Base-by-base conservation (phyloP, 139 green algal species). In the Penium margaritaceum region DNA sequence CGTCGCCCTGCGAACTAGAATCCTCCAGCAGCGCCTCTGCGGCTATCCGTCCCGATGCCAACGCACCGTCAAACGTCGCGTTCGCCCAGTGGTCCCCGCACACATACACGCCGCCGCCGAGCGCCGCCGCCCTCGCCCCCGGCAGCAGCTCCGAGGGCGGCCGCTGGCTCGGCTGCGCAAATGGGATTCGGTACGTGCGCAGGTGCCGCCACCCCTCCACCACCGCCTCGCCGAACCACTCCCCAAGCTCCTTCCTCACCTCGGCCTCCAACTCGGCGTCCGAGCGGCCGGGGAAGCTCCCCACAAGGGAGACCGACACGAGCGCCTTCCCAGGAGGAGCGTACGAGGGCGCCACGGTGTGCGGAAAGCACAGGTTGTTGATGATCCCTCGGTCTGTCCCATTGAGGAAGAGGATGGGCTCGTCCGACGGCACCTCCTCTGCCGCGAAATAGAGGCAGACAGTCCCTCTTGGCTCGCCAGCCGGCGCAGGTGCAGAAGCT, bases 311-410 rank as follows among this genome's bases (percentile, higher is more conserved):
- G 1, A 93, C 88, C 0, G 91, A 97, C 32, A 92, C 86, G 15
- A 99, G 88, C 0, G 87, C 72, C 85, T 94, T 80, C 0, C 93
- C 93, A 6, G 84, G 44, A 0, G 92, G 92, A 24, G 92, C 92
- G 62, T 97, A 97, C 6, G 79, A 87, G 5, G 87, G 81, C 0
- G 90, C 67, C 9, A 96, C 91, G 6, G 86, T 27, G 21, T 64
- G 74, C 1, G 90, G 90, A 80, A 96, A 96, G 87, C 91, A 97
- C 55, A 85, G 87, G 80, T 98, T 98, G 87, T 98, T 98, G 21
- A 97, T 86, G 21, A 97, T 74, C 24, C 83, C 82, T 7, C 36
- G 24, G 12, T 80, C 83, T 24, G 90, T 84, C 21, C 91, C 92
- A 60, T 97, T 95, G 47, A 99, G 81, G 77, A 95, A 97, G 62